A percentile compares a stretch with the other conserved stretches of the same genome.
phyloP scores from a whole-genome alignment of 106 monocot genomes.

The Chionographis japonica region DNA sequence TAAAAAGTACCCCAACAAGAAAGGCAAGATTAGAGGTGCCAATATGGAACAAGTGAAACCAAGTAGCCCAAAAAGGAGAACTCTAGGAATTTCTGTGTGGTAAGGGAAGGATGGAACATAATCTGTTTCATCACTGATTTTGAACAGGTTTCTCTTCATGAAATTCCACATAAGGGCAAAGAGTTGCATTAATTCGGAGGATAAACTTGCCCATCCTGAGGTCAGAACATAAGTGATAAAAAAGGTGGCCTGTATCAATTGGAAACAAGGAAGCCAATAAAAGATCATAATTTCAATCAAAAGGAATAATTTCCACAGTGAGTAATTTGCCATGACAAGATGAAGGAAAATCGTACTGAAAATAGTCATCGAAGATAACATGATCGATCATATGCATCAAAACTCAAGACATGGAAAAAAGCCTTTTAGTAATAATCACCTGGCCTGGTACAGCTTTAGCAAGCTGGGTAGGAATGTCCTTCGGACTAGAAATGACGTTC shows the following conservation, averaged over 20 bases:
- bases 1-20: conserved; percentile 38
- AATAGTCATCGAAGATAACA: background rate
- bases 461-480: conserved; percentile 32
- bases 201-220: conserved; percentile 48
- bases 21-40: conserved; percentile 49
- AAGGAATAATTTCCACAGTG: too few species aligned
- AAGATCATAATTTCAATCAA: too few species aligned
- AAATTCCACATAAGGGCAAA: conserved; percentile 31
- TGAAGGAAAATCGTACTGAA: too few species aligned
- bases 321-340: too few species aligned
- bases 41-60: conserved; percentile 42
- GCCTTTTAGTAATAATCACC: conserved; percentile 19
- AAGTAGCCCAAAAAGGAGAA: conserved; percentile 40
- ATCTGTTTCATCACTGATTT: conserved; percentile 9
- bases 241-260: conserved; percentile 39
- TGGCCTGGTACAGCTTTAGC: conserved; percentile 45
- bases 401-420: background rate
- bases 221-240: conserved; percentile 51
- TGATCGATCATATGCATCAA: background rate
- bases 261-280: background rate
- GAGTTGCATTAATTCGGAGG: conserved; percentile 44
- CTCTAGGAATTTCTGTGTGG: conserved; percentile 46
- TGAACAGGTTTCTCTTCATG: conserved; percentile 19
- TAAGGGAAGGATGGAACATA: conserved; percentile 43
- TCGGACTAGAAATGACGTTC: conserved; percentile 34